Evolutionary conservation across 345 rosid genomes (phyloP).

Genomic region (Viola odorata): DNA sequence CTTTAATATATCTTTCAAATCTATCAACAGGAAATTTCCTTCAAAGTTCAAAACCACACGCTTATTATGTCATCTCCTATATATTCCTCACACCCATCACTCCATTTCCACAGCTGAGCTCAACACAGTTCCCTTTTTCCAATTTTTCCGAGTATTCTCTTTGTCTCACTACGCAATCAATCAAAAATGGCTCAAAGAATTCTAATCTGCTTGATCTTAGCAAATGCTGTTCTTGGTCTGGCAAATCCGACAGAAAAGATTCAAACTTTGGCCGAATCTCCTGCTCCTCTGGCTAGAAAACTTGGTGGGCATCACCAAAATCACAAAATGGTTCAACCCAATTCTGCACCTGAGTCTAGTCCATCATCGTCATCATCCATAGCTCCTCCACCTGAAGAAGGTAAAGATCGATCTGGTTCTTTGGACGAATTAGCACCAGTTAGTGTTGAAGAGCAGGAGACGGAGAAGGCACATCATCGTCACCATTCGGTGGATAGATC

Average conservation of each 20-base stretch:
- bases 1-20: constrained; percentile 14
- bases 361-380: constrained; percentile 24
- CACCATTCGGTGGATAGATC: constrained; percentile 54
- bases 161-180: not conserved
- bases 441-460: constrained; percentile 15
- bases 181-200: constrained; percentile 23
- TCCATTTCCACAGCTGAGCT: constrained; percentile 10
- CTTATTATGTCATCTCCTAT: constrained; percentile 13
- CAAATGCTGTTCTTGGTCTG: constrained; percentile 21
- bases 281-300: constrained; percentile 35
- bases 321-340: not conserved
- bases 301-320: constrained; percentile 30
- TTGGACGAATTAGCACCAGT: constrained; percentile 10
- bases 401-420: constrained; percentile 1
- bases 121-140: no score
- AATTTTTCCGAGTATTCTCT: constrained; percentile 7
- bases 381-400: not conserved
- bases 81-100: not conserved
- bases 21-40: constrained; percentile 38
- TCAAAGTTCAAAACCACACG: constrained; percentile 29
- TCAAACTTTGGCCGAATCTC: constrained; percentile 13
- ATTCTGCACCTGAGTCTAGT: constrained; percentile 10
- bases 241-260: constrained; percentile 21
- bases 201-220: constrained; percentile 29
- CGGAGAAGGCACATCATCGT: constrained; percentile 35